A percentile compares a stretch with the other conserved stretches of the same genome.
Conservation (phyloP, 768 basidiomycete genomes). For the Leccinum longicurvipes region DNA sequence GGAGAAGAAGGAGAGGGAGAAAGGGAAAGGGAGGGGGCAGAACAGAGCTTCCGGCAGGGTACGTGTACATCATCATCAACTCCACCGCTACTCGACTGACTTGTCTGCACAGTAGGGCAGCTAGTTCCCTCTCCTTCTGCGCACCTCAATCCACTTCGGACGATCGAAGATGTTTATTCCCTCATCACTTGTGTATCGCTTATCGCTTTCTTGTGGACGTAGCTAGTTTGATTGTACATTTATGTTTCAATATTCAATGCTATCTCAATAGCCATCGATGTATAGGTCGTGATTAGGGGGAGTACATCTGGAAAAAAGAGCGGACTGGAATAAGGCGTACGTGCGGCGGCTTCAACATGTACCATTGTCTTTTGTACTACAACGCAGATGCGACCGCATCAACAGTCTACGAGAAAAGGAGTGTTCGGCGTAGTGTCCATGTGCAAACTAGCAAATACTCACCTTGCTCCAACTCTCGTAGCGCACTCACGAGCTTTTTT, state of each 20-base stretch:
- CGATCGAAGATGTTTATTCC: slow-evolving; percentile 7
- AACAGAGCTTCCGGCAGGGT: neutral
- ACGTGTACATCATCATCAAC: slow-evolving; percentile 9
- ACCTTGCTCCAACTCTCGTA: slow-evolving; percentile 39
- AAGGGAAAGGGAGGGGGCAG: neutral
- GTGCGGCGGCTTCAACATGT: neutral
- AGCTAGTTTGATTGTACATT: slow-evolving; percentile 2
- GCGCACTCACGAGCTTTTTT: slow-evolving; percentile 36
- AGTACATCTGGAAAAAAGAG: neutral
- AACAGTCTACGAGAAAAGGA: neutral
- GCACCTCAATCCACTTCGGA: neutral
- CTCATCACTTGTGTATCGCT: slow-evolving; percentile 8
- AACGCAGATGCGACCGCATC: neutral
- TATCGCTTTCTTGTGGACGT: neutral
- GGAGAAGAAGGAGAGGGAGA: neutral
- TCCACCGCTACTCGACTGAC: neutral
- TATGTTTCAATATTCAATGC: neutral
- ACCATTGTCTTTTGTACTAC: neutral
- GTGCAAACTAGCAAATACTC: slow-evolving; percentile 8
- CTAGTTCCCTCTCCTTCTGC: neutral
- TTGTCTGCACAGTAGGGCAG: neutral
- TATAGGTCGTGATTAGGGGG: no score
- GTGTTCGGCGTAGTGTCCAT: neutral
- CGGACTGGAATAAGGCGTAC: neutral
- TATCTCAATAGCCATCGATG: neutral